Conservation (phyloP, 495 filamentous ascomycete species). For the Saxophila tyrrhenica region DNA sequence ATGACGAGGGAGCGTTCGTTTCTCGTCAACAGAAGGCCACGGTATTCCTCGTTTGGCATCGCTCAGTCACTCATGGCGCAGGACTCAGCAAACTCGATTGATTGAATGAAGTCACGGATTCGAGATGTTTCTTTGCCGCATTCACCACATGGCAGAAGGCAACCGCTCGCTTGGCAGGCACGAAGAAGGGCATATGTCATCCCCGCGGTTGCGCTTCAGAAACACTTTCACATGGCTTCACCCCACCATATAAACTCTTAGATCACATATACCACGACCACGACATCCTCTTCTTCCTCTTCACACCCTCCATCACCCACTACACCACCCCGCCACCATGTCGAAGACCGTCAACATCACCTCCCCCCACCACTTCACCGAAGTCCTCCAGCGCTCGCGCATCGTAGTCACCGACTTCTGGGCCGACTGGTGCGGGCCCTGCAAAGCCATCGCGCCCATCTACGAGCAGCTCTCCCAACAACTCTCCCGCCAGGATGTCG, state of each 20-base stretch:
- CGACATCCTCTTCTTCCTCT: background rate
- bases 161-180: too few species aligned
- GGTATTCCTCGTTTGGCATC: conserved; percentile 7
- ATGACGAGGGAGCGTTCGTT: conserved; percentile 18
- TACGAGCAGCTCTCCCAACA: conserved; percentile 67
- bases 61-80: too few species aligned
- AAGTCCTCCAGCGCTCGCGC: conserved; percentile 51
- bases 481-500: conserved; percentile 58
- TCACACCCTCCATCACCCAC: background rate
- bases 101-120: background rate
- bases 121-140: background rate
- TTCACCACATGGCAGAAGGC: too few species aligned
- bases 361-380: conserved; percentile 58
- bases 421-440: conserved; percentile 77
- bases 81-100: too few species aligned
- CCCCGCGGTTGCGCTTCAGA: too few species aligned
- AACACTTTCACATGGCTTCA: too few species aligned
- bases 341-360: conserved; percentile 57
- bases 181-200: too few species aligned
- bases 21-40: conserved; percentile 13
- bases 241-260: too few species aligned
- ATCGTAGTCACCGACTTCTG: conserved; percentile 84
- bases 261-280: background rate
- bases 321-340: conserved; percentile 31
- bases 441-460: conserved; percentile 70